Base-by-base conservation (phyloP, 73 alveolate species). In the Chromera velia region DNA sequence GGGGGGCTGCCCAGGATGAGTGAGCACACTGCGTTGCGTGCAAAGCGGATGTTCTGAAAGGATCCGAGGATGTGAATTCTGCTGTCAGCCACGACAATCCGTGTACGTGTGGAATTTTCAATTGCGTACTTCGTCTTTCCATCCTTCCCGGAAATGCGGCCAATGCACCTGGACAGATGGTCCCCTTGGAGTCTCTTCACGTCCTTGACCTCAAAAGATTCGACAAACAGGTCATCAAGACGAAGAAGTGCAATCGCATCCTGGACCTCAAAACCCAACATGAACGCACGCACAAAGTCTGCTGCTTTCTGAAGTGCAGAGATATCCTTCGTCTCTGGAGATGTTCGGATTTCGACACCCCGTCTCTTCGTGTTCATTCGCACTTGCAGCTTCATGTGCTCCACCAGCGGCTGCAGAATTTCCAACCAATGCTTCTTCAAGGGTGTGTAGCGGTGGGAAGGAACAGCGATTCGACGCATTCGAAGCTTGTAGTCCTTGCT, bases 81-180 rank as follows among this genome's bases (percentile, higher is more conserved):
- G 77, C 88, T 87, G 73, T 94, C 99, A 64, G 98, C 98, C 33
- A 96, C 88, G 63, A 94, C 94, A 28, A 96, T 94, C 82, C 99
- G 89, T 13, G 98, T 90, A 81, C 98, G 89, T 10, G 99, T 94
- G 9, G 98, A 96, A 84, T 96, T 96, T 70, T 96, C 99, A 29
- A 94, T 92, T 19, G 99, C 99, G 89, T 91, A 89, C 82, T 96
- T 96, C n/a, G 99, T 96, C 88, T 93, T 96, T 6, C 99, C 99
- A 87, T 96, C 93, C 80, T 94, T 98, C 70, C 99, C 99, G 69
- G 98, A 94, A 34, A 96, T 93, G 55, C 99, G 83, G 29, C 99
- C 99, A 69, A 96, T 96, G 68, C 98, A 91, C 84, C 99, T 89
- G 19, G 98, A 90, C 70, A 94, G 85, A 86, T 96, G 97, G 75